Evolutionary conservation across 345 rosid genomes (phyloP), one percentile per base, ranked within the genome.

Genomic region (Populus ilicifolia): DNA sequence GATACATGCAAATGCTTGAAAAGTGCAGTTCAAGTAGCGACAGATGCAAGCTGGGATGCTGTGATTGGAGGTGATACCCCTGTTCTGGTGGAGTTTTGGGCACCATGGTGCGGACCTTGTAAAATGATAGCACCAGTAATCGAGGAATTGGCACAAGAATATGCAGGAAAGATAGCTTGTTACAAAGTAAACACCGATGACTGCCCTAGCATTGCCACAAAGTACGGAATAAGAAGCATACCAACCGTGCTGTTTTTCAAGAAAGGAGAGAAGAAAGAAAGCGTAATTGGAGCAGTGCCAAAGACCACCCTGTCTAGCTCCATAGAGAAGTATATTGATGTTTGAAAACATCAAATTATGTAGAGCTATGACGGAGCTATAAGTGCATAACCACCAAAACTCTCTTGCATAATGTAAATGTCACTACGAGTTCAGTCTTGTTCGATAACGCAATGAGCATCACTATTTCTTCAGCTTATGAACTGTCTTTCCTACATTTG

Each of bases 31-130:
- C 72, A 80, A 68, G 89, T 61, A 39, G 91, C 84, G 79, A 86
- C 89, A 10, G 96, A 89, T 50, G 74, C 91, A 39, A 82, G 77
- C 77, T 92, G 96, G 96, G 81, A 78, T 33, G 73, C 69, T 43
- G 92, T 90, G 59, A 73, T 88, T 5, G 82, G 75, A 13, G 77
- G 81, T 29, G 75, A 81, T 4, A 87, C 16, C 67, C 92, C 92
- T 6, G 91, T 88, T 38, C 85, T 92, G 44, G 96, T 92, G 78
- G 91, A 92, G 83, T 92, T 92, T 63, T 92, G 93, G 92, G 94
- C 96, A 9, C 91, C 96, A 18, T 90, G 96, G 96, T 90, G 96
- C 25, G 96, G 93, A 46, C 96, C 96, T 18, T 92, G 92, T 79
- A 83, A 89, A 69, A 90, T 92, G 91, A 89, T 92, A 73, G 90